These are phyloP conservation scores for Aspergillus sp. DNA, from an alignment of 2,329 filamentous ascomycete species.

Conservation along the genomic window DNA sequence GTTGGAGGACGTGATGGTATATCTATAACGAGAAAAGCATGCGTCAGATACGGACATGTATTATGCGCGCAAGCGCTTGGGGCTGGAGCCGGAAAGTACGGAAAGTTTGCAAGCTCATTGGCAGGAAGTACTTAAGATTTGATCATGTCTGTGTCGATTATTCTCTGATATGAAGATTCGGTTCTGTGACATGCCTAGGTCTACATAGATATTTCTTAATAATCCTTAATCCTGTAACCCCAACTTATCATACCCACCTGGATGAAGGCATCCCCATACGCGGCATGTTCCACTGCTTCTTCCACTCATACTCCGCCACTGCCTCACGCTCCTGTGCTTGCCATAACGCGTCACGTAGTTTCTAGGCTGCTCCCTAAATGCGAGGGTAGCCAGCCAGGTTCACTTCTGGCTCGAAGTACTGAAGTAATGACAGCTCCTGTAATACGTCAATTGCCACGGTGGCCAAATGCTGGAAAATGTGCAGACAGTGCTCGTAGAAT, in stretches of 20 bases:
- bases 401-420: neutral
- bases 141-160: neutral
- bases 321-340: conserved; percentile 10
- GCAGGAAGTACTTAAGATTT: neutral
- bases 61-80: neutral
- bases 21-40: too few species aligned
- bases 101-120: neutral
- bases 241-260: conserved; percentile 4
- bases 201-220: neutral
- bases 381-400: neutral
- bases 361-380: neutral
- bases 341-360: conserved; percentile 7
- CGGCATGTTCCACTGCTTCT: conserved; percentile 14
- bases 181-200: neutral
- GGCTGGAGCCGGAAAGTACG: neutral
- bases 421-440: conserved; percentile 4
- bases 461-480: too few species aligned
- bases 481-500: too few species aligned
- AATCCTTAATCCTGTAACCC: neutral
- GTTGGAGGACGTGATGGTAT: too few species aligned
- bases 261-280: conserved; percentile 11
- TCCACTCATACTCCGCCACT: conserved; percentile 15
- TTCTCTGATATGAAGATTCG: neutral
- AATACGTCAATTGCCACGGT: neutral
- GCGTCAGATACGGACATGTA: neutral